phyloP scores from a whole-genome alignment of 441 rosid species.

The Melastoma candidum region DNA sequence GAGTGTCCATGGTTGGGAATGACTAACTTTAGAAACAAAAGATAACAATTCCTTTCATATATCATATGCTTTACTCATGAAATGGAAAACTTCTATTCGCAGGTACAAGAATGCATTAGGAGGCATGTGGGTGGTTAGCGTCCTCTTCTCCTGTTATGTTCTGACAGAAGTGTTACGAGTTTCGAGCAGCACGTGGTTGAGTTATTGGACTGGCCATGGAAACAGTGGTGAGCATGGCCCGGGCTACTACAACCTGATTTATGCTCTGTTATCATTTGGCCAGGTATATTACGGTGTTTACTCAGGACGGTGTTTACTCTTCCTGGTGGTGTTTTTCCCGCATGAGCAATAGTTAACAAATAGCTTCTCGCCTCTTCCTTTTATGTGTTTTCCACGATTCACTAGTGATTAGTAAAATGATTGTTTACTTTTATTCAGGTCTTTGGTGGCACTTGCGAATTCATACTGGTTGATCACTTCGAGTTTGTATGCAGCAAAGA shows the following conservation, averaged over 20 bases:
- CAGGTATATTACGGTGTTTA: conserved; percentile 44
- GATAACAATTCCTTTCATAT: no score
- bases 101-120: conserved; percentile 98
- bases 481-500: conserved; percentile 82
- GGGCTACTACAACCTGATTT: conserved; percentile 60
- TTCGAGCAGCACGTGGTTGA: conserved; percentile 96
- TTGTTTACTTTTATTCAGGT: conserved; percentile 42
- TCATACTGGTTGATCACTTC: conserved; percentile 89
- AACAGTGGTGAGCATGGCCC: conserved; percentile 48
- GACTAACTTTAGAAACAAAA: no score
- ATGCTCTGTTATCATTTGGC: conserved; percentile 67
- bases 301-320: no score
- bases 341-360: no score
- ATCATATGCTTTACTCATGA: no score
- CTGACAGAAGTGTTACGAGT: conserved; percentile 75
- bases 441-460: conserved; percentile 61
- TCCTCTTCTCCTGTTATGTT: conserved; percentile 72
- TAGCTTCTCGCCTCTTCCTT: no score
- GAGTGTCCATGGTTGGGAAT: no score
- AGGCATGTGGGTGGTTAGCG: conserved; percentile 87
- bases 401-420: neutral
- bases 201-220: conserved; percentile 90
- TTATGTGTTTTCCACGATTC: neutral
- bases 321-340: no score
- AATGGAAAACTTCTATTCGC: conserved; percentile 10